Conservation (phyloP, 2,329 filamentous ascomycete species). For the Zasmidium cellare region DNA sequence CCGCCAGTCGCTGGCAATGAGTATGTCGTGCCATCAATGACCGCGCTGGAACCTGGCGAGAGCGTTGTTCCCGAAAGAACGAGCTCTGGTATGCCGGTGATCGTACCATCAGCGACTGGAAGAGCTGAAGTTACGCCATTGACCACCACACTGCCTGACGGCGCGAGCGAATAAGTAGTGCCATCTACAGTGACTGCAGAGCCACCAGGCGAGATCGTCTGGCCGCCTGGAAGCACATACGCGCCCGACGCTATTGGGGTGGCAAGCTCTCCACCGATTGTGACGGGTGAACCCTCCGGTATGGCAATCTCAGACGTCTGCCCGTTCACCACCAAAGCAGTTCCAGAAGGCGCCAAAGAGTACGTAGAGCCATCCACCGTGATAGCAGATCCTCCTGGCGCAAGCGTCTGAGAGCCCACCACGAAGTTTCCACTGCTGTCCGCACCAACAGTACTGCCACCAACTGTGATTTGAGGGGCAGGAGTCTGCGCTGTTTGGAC, state of each 20-base stretch:
- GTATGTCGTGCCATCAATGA: conserved; percentile 12
- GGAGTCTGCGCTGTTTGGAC: conserved; percentile 5
- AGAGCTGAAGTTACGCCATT: neutral
- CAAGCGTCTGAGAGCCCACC: conserved; percentile 12
- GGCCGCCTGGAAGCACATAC: conserved; percentile 8
- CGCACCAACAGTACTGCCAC: conserved; percentile 15
- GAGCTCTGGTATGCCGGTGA: neutral
- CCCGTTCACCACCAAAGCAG: conserved; percentile 5
- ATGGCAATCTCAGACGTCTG: conserved; percentile 6
- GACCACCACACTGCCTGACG: neutral
- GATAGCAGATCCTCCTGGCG: conserved; percentile 3
- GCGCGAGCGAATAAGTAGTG: conserved; percentile 7
- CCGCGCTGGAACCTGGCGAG: conserved; percentile 8
- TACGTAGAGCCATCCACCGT: neutral
- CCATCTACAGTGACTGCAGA: neutral
- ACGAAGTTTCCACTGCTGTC: conserved; percentile 11
- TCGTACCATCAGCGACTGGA: neutral
- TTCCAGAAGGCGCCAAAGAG: conserved; percentile 30
- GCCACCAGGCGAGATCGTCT: conserved; percentile 17
- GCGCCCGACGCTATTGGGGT: conserved; percentile 7
- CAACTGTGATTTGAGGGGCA: conserved; percentile 10
- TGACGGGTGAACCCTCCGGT: neutral
- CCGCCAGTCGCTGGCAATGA: conserved; percentile 8
- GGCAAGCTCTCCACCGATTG: conserved; percentile 4
- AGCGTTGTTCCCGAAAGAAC: conserved; percentile 12